Conservation (phyloP, 139 green algal genomes). For the Closterium sp. region DNA sequence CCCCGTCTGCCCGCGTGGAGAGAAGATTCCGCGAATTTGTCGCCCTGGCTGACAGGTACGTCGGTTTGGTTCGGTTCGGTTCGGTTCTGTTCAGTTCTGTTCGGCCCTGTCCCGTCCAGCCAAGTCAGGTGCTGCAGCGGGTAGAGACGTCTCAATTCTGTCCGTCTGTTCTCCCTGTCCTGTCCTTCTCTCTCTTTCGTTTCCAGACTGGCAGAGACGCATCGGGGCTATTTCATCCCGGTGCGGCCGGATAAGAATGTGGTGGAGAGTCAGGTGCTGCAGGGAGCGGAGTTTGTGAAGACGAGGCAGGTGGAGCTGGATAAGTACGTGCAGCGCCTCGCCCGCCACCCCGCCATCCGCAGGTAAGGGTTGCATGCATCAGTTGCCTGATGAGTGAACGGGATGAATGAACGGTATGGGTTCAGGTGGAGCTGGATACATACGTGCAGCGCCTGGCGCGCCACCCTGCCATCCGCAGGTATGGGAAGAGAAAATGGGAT, state of each 20-base stretch:
- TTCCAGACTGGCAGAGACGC: constrained; percentile 63
- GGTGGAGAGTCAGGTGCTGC: constrained; percentile 67
- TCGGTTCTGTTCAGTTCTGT: background rate
- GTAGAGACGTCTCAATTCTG: background rate
- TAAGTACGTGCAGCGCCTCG: constrained; percentile 78
- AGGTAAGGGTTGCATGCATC: background rate
- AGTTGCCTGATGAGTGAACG: too few species aligned
- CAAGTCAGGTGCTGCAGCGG: background rate
- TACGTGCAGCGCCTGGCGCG: constrained; percentile 77
- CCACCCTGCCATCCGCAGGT: constrained; percentile 71
- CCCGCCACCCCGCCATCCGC: constrained; percentile 72
- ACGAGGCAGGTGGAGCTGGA: constrained; percentile 71
- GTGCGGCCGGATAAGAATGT: constrained; percentile 84
- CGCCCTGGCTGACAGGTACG: constrained; percentile 37
- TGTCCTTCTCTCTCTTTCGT: background rate
- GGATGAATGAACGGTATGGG: too few species aligned
- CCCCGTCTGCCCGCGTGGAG: constrained; percentile 19
- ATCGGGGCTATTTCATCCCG: constrained; percentile 87
- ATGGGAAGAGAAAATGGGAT: background rate
- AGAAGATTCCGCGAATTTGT: constrained; percentile 60
- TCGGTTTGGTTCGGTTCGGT: background rate
- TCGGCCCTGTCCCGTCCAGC: background rate
- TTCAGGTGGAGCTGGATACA: constrained; percentile 67
- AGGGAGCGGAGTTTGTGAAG: constrained; percentile 77
- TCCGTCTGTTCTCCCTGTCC: background rate